Percentiles rank a stretch among this genome's conserved stretches.
Evolutionary conservation across 306 rosid genomes (phyloP).

Genomic region (Citrullus mucosospermus): DNA sequence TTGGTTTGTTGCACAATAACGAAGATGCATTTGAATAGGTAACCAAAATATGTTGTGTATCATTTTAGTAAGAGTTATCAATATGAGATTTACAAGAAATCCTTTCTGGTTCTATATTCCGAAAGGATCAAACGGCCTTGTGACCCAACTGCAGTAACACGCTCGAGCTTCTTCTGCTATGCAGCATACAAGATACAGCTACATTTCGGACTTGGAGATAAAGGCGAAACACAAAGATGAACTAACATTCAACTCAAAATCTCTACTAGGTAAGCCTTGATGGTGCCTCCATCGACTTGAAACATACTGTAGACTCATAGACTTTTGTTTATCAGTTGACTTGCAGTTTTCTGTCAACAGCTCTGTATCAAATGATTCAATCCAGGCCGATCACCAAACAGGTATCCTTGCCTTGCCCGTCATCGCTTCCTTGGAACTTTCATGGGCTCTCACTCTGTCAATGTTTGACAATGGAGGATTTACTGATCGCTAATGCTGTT

Average conservation of each 20-base stretch:
- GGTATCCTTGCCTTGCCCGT: not conserved
- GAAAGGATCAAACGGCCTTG: not conserved
- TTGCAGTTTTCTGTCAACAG: not conserved
- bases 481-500: not conserved
- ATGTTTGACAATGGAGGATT: not conserved
- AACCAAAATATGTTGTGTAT: not conserved
- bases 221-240: not conserved
- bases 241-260: not conserved
- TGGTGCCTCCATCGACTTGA: not conserved
- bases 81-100: not conserved
- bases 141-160: not conserved
- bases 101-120: not conserved
- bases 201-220: not conserved
- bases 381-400: not conserved
- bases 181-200: not conserved
- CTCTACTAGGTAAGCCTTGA: not conserved
- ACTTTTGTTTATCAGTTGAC: not conserved
- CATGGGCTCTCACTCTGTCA: not conserved
- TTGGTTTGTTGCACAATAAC: not conserved
- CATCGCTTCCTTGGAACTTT: not conserved
- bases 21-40: not conserved
- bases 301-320: not conserved
- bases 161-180: not conserved
- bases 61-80: not conserved
- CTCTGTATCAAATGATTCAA: not conserved